Percentiles rank a stretch among this genome's conserved stretches.
These are phyloP conservation scores for Guyanaporus albipodus DNA, from an alignment of 768 basidiomycete species.

Conservation along the genomic window DNA sequence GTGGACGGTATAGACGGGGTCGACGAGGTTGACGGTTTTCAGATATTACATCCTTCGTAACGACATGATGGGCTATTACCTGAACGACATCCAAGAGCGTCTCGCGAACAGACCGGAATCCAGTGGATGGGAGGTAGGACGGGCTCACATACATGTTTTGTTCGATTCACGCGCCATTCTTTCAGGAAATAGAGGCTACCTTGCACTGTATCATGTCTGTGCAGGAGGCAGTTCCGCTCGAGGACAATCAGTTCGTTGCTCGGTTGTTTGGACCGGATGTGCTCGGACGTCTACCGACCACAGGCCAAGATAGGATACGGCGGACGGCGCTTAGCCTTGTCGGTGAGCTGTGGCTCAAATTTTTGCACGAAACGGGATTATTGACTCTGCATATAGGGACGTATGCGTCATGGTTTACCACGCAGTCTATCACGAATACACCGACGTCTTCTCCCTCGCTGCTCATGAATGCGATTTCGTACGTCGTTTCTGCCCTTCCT, in stretches of 20 bases:
- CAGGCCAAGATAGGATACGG: conserved; percentile 62
- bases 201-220: conserved; percentile 83
- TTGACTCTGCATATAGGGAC: conserved; percentile 40
- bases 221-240: conserved; percentile 77
- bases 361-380: background rate
- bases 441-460: conserved; percentile 37
- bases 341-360: conserved; percentile 45
- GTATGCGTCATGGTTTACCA: conserved; percentile 80
- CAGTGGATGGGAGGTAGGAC: conserved; percentile 71
- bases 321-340: conserved; percentile 72
- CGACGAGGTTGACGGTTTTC: conserved; percentile 10
- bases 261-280: conserved; percentile 71
- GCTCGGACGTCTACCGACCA: conserved; percentile 62
- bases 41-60: conserved; percentile 86
- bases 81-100: conserved; percentile 56
- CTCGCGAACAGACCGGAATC: conserved; percentile 42
- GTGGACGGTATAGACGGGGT: conserved; percentile 22
- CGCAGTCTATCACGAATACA: conserved; percentile 34
- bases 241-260: conserved; percentile 49
- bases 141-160: background rate
- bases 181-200: conserved; percentile 80
- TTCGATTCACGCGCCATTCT: background rate
- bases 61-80: conserved; percentile 71
- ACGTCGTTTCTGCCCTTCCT: conserved; percentile 66
- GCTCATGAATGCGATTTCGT: conserved; percentile 62